Conservation (phyloP, 192 early-diverging fungal species). For the Backusella luteola region DNA sequence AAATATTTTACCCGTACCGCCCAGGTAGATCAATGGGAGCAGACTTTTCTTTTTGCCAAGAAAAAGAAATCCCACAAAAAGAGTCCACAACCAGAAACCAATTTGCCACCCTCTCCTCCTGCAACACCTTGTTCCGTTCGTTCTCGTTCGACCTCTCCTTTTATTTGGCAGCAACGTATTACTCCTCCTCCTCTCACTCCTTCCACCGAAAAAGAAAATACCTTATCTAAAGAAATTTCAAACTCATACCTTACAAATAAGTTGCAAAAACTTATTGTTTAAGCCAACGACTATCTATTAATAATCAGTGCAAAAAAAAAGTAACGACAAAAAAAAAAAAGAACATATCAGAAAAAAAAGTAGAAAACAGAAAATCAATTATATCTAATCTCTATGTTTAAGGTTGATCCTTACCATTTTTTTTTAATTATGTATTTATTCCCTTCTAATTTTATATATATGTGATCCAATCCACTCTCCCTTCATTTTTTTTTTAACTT, state of each 20-base stretch:
- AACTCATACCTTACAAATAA: constrained; percentile 7
- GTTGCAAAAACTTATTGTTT: constrained; percentile 6
- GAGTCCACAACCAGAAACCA: background rate
- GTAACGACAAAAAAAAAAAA: background rate
- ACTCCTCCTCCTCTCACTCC: background rate
- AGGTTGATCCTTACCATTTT: background rate
- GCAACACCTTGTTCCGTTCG: constrained; percentile 9
- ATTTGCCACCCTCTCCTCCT: constrained; percentile 18
- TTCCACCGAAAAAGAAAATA: background rate
- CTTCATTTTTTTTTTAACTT: background rate
- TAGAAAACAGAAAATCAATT: background rate
- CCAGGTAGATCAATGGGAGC: constrained; percentile 6
- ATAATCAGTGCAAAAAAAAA: background rate
- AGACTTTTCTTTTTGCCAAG: background rate
- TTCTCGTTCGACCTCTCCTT: constrained; percentile 17
- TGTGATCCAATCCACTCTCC: background rate
- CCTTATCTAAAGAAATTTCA: background rate
- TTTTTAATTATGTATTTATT: background rate
- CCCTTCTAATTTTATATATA: background rate
- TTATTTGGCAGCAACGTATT: constrained; percentile 15
- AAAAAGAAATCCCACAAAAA: background rate
- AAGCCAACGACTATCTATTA: background rate
- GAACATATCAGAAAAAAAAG: background rate
- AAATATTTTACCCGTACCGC: constrained; percentile 38
- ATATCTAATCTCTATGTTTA: constrained; percentile 3